Percentiles rank a stretch among this genome's conserved stretches.
phyloP scores from a whole-genome alignment of 768 basidiomycete genomes.

The Termitomyces eurrhizus region DNA sequence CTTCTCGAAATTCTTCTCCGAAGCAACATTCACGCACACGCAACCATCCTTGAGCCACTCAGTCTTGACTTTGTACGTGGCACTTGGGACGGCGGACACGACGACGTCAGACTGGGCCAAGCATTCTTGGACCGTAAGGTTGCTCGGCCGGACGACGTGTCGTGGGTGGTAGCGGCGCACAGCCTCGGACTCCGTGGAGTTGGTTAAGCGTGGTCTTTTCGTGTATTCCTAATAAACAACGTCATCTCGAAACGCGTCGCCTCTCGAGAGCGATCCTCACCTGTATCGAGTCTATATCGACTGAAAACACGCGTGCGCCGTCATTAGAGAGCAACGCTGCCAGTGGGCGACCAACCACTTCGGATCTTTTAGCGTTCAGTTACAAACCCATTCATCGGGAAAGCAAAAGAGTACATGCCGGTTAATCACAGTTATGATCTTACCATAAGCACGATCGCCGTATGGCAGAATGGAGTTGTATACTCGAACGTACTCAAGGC shows the following conservation, averaged over 20 bases:
- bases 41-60: constrained; percentile 91
- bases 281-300: constrained; percentile 94
- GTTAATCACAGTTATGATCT: constrained; percentile 92
- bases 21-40: constrained; percentile 87
- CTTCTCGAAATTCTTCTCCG: constrained; percentile 95
- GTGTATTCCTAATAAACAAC: constrained; percentile 70
- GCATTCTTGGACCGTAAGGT: constrained; percentile 71
- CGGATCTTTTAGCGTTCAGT: constrained; percentile 55
- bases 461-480: constrained; percentile 92
- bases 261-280: constrained; percentile 25
- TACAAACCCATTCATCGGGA: constrained; percentile 1
- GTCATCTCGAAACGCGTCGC: not conserved
- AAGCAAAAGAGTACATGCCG: constrained; percentile 43
- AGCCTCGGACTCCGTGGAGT: constrained; percentile 28
- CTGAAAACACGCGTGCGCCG: constrained; percentile 92
- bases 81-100: constrained; percentile 86
- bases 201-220: constrained; percentile 64
- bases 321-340: constrained; percentile 95
- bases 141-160: constrained; percentile 73
- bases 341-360: constrained; percentile 96
- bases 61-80: constrained; percentile 85
- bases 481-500: constrained; percentile 84
- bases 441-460: constrained; percentile 93
- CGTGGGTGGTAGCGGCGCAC: constrained; percentile 72
- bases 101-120: constrained; percentile 88